phyloP scores from a whole-genome alignment of 2,329 filamentous ascomycete genomes.

The Pseudocercospora pini-densiflorae region DNA sequence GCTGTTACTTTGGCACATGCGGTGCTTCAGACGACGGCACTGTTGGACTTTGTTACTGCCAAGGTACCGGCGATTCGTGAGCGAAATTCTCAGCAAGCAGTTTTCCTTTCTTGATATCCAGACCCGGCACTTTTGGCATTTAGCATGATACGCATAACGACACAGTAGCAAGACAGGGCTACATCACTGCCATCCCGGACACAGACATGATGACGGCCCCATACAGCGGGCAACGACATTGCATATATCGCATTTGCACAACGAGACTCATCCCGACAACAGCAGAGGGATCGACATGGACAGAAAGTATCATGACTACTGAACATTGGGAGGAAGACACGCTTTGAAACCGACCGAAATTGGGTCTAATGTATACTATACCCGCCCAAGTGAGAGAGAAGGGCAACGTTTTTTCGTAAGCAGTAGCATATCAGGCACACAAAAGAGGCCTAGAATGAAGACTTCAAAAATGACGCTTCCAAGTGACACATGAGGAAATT shows the following conservation, averaged over 20 bases:
- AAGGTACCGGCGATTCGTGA: not conserved
- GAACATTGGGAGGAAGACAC: not conserved
- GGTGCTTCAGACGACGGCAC: not conserved
- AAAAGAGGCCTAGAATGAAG: not conserved
- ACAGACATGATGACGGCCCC: not conserved
- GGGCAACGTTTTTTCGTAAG: not conserved
- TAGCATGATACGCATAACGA: not conserved
- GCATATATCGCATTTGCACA: not conserved
- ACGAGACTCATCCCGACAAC: constrained; percentile 4
- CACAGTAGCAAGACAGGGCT: not conserved
- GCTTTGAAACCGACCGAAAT: not conserved
- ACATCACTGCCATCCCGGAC: not conserved
- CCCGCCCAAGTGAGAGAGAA: not conserved
- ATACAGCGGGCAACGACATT: not conserved
- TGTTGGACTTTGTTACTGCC: not conserved
- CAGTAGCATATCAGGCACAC: not conserved
- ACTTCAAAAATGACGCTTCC: no score
- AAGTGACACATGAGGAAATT: no score
- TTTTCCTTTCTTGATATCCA: not conserved
- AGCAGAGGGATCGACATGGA: not conserved
- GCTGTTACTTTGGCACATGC: not conserved
- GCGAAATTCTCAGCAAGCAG: not conserved
- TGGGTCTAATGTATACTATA: not conserved
- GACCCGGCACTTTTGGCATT: not conserved
- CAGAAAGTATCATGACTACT: not conserved